These are phyloP conservation scores for Paecilomyces formosus DNA, from an alignment of 2,329 filamentous ascomycete species.

Conservation along the genomic window DNA sequence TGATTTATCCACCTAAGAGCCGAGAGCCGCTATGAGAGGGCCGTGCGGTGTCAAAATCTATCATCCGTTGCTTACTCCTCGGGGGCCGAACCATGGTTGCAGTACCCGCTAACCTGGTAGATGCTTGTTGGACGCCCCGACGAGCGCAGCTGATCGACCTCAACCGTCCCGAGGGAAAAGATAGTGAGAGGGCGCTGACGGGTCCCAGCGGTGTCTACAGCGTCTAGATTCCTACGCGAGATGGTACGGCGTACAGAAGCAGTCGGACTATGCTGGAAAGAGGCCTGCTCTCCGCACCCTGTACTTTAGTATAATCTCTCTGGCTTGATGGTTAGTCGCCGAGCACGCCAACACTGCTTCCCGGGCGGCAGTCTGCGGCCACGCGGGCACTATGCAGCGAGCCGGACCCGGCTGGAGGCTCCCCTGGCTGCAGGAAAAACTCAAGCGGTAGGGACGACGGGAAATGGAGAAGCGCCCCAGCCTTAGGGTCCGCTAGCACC, in stretches of 20 bases:
- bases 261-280: neutral
- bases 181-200: neutral
- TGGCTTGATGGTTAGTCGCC: neutral
- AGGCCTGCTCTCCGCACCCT: neutral
- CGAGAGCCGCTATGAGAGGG: neutral
- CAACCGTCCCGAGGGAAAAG: neutral
- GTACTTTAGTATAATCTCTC: neutral
- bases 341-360: neutral
- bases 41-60: neutral
- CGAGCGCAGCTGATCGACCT: neutral
- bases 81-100: neutral
- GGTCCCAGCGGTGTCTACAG: neutral
- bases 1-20: neutral
- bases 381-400: constrained; percentile 1
- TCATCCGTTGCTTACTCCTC: neutral
- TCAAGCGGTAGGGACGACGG: neutral
- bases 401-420: neutral
- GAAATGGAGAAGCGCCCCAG: neutral
- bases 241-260: neutral
- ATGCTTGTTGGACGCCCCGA: neutral
- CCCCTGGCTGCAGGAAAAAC: neutral
- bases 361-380: neutral
- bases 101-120: neutral
- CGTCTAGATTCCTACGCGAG: neutral
- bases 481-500: neutral